phyloP scores from a whole-genome alignment of 2,329 filamentous ascomycete genomes.

The Kalmusia sp. region DNA sequence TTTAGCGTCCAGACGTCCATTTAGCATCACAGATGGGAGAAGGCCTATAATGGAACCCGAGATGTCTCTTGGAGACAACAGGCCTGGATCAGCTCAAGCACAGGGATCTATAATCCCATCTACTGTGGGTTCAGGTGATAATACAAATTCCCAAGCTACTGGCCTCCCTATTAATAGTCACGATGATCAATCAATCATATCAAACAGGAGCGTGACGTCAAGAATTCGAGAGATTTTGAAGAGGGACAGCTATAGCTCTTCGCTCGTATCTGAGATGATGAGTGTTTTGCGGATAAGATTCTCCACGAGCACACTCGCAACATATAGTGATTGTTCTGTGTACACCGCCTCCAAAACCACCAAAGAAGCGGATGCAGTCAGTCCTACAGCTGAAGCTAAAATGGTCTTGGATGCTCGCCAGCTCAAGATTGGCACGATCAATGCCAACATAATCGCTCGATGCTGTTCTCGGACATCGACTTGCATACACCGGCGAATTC shows the following conservation, averaged over 20 bases:
- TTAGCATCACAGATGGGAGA: no score
- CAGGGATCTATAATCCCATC: no score
- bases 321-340: background rate
- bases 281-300: background rate
- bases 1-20: no score
- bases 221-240: background rate
- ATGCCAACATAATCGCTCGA: background rate
- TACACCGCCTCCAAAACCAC: background rate
- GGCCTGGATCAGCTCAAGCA: no score
- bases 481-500: constrained; percentile 5
- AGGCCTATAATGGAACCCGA: no score
- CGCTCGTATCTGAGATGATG: background rate
- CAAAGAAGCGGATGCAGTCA: background rate
- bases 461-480: background rate
- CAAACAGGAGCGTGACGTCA: background rate
- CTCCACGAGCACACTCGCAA: constrained; percentile 1
- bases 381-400: background rate
- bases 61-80: no score
- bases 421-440: background rate
- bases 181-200: background rate
- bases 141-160: background rate
- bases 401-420: background rate
- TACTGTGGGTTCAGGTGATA: no score
- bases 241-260: constrained; percentile 5
- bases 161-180: background rate